Conservation (phyloP, 768 basidiomycete genomes). For the Nidularia pulvinata region DNA sequence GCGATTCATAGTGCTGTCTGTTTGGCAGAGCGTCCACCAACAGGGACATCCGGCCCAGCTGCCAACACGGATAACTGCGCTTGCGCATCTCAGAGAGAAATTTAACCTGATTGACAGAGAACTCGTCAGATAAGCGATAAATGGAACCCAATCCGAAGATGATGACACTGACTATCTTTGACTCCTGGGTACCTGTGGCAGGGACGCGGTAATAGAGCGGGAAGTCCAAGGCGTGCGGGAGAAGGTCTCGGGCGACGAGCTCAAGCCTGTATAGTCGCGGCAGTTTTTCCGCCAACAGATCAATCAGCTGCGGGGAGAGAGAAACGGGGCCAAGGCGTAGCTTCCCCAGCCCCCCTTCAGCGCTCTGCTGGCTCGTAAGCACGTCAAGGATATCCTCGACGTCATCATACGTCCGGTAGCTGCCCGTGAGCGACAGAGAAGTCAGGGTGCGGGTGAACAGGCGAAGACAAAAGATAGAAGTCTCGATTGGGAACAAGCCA, state of each 20-base stretch:
- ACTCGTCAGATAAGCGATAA: no score
- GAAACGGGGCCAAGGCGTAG: conserved; percentile 37
- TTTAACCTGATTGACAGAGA: background rate
- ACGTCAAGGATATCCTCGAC: conserved; percentile 25
- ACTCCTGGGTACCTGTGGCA: conserved; percentile 2
- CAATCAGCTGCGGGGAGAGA: conserved; percentile 39
- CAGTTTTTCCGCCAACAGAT: conserved; percentile 34
- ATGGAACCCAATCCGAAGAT: no score
- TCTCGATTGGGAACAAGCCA: conserved; percentile 30
- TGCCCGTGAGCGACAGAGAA: conserved; percentile 36
- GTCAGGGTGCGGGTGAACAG: conserved; percentile 30
- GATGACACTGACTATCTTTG: background rate
- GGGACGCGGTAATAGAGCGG: conserved; percentile 5
- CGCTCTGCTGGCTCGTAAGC: conserved; percentile 11
- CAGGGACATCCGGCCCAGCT: background rate
- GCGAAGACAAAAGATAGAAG: conserved; percentile 27
- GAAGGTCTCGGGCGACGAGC: conserved; percentile 34
- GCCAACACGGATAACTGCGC: background rate
- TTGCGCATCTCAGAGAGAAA: background rate
- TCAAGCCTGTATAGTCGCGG: conserved; percentile 31
- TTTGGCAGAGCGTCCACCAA: background rate
- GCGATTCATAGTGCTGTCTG: background rate
- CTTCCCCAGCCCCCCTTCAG: conserved; percentile 17
- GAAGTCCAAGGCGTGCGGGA: conserved; percentile 19
- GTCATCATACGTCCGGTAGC: conserved; percentile 30